phyloP scores from a whole-genome alignment of 148 eudicot species.

The Amaranthus cruentus region DNA sequence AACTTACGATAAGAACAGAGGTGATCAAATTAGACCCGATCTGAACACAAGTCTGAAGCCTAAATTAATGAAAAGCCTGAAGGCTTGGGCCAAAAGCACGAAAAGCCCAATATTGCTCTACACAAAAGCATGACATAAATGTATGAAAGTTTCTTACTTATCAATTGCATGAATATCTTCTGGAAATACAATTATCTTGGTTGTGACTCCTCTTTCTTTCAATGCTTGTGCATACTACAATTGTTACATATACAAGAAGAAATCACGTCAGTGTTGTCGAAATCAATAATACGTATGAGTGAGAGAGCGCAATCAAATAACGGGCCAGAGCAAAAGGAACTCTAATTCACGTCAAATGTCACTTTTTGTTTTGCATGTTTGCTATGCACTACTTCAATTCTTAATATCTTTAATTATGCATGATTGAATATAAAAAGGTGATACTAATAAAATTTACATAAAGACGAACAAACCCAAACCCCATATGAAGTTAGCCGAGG shows the following conservation, averaged over 20 bases:
- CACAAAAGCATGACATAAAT: background rate
- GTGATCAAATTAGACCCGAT: no score
- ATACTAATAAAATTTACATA: no score
- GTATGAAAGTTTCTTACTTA: conserved; percentile 40
- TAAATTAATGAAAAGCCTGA: background rate
- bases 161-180: conserved; percentile 67
- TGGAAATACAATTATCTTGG: conserved; percentile 70
- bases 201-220: conserved; percentile 74
- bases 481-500: no score
- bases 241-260: conserved; percentile 5
- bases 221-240: conserved; percentile 75
- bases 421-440: no score
- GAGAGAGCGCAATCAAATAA: background rate
- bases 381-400: no score
- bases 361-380: no score
- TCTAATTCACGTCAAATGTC: no score
- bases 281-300: background rate
- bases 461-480: no score
- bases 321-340: background rate
- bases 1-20: no score
- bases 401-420: no score
- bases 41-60: no score
- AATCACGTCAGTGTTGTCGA: background rate
- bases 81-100: background rate
- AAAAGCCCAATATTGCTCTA: background rate